Evolutionary conservation across 371 early-diverging fungal genomes (phyloP), one percentile per base, ranked within the genome.

Genomic region (Mortierella sp.): DNA sequence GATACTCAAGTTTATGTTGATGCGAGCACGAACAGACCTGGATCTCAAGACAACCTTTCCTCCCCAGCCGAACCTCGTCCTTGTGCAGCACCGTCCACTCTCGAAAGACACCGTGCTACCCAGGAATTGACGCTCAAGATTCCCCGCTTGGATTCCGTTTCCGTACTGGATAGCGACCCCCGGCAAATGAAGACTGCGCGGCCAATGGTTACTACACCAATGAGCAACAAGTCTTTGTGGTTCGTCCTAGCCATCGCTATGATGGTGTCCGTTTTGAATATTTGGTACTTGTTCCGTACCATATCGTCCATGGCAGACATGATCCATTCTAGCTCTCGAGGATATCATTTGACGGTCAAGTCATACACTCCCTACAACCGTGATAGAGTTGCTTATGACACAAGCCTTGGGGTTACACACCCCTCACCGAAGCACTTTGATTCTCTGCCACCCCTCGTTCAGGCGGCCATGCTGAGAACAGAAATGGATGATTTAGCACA

Each of bases 211-310:
- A 16, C 34, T 9, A 34, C 22, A 19, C 34, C 8, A 10, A 19
- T 22, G 8, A 58, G 19, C 31, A 34, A 22, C 31, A 58, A 10
- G 31, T 4, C 22, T 0, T 34, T 58, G 11, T 58, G 61, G 61
- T 19, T 24, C n/a, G 45, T 68, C 24, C 68, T 68, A 14, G 68
- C 37, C 8, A 5, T 68, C 29, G 50, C 24, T 37, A 68, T 68
- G 34, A 13, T 39, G 5, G 39, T 68, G 37, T 48, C 68, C 11
- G 40, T 48, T 11, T 34, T 68, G 52, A 68, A 68, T 24, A 2
- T 68, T 6, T 68, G 68, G 68, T 16, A 37, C 4, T 26, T 68
- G 22, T 50, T 68, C n/a, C 24, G 50, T 19, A 26, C 39, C 2
- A 50, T 68, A 1, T 68, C 68, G 1, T 68, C 68, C 8, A 68